These are phyloP conservation scores for Leishmania aethiopica DNA, from an alignment of 208 protist species.

Conservation along the genomic window DNA sequence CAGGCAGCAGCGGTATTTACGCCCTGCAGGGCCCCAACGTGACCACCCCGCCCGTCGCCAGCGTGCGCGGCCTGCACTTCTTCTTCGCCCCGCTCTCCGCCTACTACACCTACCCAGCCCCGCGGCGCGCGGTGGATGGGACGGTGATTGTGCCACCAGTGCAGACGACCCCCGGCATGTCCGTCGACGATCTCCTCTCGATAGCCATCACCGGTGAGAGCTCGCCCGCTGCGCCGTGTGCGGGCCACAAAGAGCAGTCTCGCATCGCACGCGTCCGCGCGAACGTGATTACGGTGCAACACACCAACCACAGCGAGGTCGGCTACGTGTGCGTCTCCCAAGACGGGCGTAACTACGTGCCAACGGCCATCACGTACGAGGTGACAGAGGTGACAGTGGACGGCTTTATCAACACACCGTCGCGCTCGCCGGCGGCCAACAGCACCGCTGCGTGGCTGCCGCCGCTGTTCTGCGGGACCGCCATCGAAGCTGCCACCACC, in stretches of 20 bases:
- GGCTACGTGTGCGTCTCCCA: conserved; percentile 73
- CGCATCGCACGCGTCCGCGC: conserved; percentile 44
- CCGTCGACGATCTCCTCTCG: background rate
- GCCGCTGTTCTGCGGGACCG: conserved; percentile 28
- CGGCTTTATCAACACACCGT: conserved; percentile 47
- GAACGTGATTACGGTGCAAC: conserved; percentile 43
- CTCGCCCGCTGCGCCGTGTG: conserved; percentile 42
- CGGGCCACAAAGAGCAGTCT: conserved; percentile 67
- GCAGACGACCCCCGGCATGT: background rate
- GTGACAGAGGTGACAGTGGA: conserved; percentile 54
- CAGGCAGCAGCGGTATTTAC: conserved; percentile 66
- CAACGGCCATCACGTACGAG: conserved; percentile 73
- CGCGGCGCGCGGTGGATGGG: conserved; percentile 4
- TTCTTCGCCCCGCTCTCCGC: conserved; percentile 65
- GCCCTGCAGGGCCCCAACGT: conserved; percentile 32
- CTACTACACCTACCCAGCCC: conserved; percentile 29
- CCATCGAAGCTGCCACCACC: too few relatives aligned
- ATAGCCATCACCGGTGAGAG: background rate
- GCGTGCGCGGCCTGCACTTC: conserved; percentile 50
- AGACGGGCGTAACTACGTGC: conserved; percentile 62
- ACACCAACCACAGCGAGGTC: conserved; percentile 39
- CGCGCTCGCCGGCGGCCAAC: conserved; percentile 10
- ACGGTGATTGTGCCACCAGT: conserved; percentile 11
- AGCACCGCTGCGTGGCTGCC: conserved; percentile 30
- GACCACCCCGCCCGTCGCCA: conserved; percentile 4